A percentile compares a stretch with the other conserved stretches of the same genome.
These are phyloP conservation scores for Solanum bulbocastanum DNA, from an alignment of 257 asterid species.

Conservation along the genomic window DNA sequence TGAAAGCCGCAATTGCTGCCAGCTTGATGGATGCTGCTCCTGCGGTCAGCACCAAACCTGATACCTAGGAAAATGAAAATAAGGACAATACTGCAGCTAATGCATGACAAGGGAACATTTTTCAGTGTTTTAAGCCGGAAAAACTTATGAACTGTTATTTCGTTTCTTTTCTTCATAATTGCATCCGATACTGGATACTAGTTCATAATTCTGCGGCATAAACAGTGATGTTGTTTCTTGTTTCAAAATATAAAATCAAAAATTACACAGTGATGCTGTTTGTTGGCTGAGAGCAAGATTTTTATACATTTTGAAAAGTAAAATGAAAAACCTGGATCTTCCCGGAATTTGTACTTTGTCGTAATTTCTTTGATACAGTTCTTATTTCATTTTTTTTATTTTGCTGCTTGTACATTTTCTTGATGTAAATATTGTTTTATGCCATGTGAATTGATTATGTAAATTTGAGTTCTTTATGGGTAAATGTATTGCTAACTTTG, in stretches of 20 bases:
- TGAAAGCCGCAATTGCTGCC: slow-evolving; percentile 95
- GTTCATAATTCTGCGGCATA: not conserved
- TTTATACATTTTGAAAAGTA: not conserved
- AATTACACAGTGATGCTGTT: not conserved
- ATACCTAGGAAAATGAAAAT: slow-evolving; percentile 18
- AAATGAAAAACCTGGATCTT: not conserved
- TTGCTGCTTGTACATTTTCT: not conserved
- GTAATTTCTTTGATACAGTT: not conserved
- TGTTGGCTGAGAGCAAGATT: not conserved
- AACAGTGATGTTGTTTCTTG: not conserved
- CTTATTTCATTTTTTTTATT: not conserved
- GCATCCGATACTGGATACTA: not conserved
- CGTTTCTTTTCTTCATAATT: not conserved
- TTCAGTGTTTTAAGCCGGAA: not conserved
- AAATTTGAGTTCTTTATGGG: not conserved
- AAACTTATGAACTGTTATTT: not conserved
- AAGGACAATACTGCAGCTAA: slow-evolving; percentile 4
- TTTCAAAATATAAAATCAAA: not conserved
- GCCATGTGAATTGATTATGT: not conserved
- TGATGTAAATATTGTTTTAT: not conserved
- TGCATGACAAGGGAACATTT: not conserved
- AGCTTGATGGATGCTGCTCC: slow-evolving; percentile 65
- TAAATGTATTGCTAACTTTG: not conserved
- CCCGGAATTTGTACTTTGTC: not conserved
- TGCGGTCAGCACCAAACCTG: slow-evolving; percentile 13